Percentiles rank a stretch among this genome's conserved stretches.
Conservation (phyloP, 441 rosid species). For the Gossypium schwendimanii region DNA sequence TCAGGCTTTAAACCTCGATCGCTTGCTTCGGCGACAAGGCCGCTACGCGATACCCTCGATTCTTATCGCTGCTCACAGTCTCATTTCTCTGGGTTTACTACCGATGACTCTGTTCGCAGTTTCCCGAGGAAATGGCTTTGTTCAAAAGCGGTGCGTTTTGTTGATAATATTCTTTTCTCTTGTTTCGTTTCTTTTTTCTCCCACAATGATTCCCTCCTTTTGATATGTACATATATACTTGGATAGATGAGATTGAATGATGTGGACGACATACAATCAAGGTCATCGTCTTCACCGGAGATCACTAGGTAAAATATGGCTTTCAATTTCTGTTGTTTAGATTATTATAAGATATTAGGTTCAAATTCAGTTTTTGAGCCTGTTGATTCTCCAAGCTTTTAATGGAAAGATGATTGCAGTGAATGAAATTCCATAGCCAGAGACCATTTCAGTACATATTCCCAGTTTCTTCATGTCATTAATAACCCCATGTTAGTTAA, state of each 20-base stretch:
- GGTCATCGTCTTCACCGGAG: constrained; percentile 11
- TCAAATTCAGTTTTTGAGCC: not conserved
- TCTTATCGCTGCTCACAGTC: constrained; percentile 9
- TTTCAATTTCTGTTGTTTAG: not conserved
- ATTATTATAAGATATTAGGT: not conserved
- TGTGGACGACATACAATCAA: constrained; percentile 12
- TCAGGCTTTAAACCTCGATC: constrained; percentile 20
- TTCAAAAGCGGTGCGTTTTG: constrained; percentile 11
- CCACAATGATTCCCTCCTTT: not conserved
- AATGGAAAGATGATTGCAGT: not conserved
- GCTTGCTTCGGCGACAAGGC: constrained; percentile 9
- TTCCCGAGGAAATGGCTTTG: constrained; percentile 11
- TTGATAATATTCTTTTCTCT: not conserved
- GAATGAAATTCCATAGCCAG: not conserved
- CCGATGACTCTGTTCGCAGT: not conserved
- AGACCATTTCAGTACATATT: not conserved
- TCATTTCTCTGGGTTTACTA: constrained; percentile 1
- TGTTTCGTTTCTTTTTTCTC: not conserved
- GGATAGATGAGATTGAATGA: constrained; percentile 14
- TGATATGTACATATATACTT: not conserved
- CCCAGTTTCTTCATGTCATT: not conserved
- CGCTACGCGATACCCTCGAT: not conserved
- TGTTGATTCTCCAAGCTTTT: no score
- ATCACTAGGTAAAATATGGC: not conserved
- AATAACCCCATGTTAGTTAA: not conserved